Evolutionary conservation across 352 stramenopile species (phyloP).

Genomic region (Globisporangium paddicum): DNA sequence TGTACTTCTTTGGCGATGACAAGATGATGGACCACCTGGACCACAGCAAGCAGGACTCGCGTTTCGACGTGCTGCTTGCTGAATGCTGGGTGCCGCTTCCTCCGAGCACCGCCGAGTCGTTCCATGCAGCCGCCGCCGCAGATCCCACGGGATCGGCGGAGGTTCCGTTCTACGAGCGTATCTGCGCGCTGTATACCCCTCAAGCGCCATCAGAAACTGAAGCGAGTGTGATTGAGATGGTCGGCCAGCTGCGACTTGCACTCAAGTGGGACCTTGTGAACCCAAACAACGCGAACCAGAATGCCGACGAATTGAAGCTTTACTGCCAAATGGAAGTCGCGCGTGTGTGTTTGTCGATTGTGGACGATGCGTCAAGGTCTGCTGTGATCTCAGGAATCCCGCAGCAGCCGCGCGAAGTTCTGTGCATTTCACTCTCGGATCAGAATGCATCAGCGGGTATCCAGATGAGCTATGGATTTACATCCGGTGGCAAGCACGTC

Average conservation of each 20-base stretch:
- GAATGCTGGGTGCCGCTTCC: constrained; percentile 77
- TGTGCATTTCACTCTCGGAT: constrained; percentile 72
- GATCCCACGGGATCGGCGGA: constrained; percentile 23
- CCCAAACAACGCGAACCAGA: constrained; percentile 28
- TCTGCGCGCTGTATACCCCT: constrained; percentile 64
- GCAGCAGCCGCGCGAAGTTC: constrained; percentile 57
- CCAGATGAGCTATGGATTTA: constrained; percentile 68
- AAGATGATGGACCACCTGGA: constrained; percentile 84
- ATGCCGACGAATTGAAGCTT: constrained; percentile 44
- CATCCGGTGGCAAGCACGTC: constrained; percentile 68
- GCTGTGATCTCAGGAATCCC: constrained; percentile 20
- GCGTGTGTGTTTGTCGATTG: constrained; percentile 66
- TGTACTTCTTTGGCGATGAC: constrained; percentile 88
- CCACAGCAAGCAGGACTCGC: constrained; percentile 80
- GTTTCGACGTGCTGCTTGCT: constrained; percentile 69
- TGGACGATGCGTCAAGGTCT: constrained; percentile 51
- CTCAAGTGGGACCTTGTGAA: constrained; percentile 80
- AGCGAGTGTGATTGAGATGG: constrained; percentile 44
- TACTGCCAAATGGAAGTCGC: constrained; percentile 77
- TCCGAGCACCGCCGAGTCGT: constrained; percentile 19
- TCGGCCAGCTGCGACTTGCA: constrained; percentile 68
- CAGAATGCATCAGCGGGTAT: constrained; percentile 65
- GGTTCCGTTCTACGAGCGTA: constrained; percentile 51
- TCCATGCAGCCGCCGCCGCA: constrained; percentile 4
- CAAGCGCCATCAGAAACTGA: constrained; percentile 13